Base-by-base conservation (phyloP, 2,329 filamentous ascomycete genomes). In the Stachybotrys echinatus region DNA sequence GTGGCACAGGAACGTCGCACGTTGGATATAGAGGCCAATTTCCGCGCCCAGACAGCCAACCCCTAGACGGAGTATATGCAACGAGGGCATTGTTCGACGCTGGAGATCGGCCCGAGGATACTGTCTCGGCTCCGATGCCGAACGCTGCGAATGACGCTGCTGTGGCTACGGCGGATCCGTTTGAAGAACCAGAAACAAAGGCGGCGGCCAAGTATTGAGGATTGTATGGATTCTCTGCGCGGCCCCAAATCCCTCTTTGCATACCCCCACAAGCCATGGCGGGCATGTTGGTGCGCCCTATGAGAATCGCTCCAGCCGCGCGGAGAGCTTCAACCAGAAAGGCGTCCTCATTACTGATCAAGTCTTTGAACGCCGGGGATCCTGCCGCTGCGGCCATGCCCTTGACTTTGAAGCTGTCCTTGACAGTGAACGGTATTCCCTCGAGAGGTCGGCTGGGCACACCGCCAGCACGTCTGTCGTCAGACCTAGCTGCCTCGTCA, bases 181-280 rank as follows among this genome's bases (percentile, higher is more conserved):
- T 81, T 0, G 79, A 83, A 0, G 79, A 83, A 0, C 80, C 80
- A 0, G 79, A 82, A 0, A 73, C 76, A 57, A 75, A 81, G 0
- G 77, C 79, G 3, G 76, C 77, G 0, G 79, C 70, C 2, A 80
- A 64, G 47, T 77, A 83, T 0, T 74, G 67, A 0, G 58, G 49
- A 47, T 81, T 82, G 55, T 83, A 83, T 0, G 80, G 79, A 21
- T 71, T 77, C 56, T 81, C 78, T 0, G 80, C 76, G 3, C 79
- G 68, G 0, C 80, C 79, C 52, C 80, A 81, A 0, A 78, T 54
- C 0, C 80, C 80, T 7, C 80, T 67, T 51, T 81, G 78, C 71
- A 80, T 80, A 0, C 80, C 80, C 0, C 78, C 79, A 20, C 74
- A 73, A 12, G 79, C 80, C 77, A 83, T 81, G 0, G 80, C 74